Evolutionary conservation across 78 protist species (phyloP), one percentile per base, ranked within the genome.

Genomic region (Emiliania huxleyi): DNA sequence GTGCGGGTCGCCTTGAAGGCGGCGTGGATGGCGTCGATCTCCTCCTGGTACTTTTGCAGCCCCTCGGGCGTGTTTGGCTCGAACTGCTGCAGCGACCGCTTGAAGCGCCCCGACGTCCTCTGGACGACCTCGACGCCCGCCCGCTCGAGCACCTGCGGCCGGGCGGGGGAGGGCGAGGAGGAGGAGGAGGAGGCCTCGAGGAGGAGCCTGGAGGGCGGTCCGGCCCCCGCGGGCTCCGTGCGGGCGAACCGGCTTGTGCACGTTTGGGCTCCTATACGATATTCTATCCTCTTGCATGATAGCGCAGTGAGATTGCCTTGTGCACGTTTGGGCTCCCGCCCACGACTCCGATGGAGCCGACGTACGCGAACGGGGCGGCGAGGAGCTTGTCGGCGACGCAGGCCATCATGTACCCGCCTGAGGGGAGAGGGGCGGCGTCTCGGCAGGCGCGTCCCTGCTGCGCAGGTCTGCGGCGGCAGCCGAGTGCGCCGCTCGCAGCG

Each of bases 361-460:
- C 19, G 83, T 22, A 37, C 35, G 83, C 83, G 43, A 73, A 73
- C 25, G 83, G 83, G 11, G 83, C 38, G 44, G 83, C 83, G 38
- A 73, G 35, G 33, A 73, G 11, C 29, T 22, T 40, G 26, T n/a
- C 40, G 45, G 83, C 83, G 44, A 6, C 25, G 44, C 42, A n/a
- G 25, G 83, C 83, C 25, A 73, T 19, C 83, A 73, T 73, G 83
- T 73, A 73, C 8, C 83, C 83, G n/a, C n/a, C n/a, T n/a, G n/a
- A n/a, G n/a, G n/a, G n/a, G n/a, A n/a, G n/a, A n/a, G n/a, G n/a
- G n/a, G n/a, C n/a, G n/a, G n/a, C n/a, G n/a, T n/a, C n/a, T n/a
- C n/a, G n/a, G n/a, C n/a, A n/a, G n/a, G n/a, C n/a, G n/a, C n/a
- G n/a, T n/a, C n/a, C n/a, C n/a, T n/a, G n/a, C n/a, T n/a, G n/a